Base-by-base conservation (phyloP, 1,284 basidiomycete species). In the Serendipita sp. region DNA sequence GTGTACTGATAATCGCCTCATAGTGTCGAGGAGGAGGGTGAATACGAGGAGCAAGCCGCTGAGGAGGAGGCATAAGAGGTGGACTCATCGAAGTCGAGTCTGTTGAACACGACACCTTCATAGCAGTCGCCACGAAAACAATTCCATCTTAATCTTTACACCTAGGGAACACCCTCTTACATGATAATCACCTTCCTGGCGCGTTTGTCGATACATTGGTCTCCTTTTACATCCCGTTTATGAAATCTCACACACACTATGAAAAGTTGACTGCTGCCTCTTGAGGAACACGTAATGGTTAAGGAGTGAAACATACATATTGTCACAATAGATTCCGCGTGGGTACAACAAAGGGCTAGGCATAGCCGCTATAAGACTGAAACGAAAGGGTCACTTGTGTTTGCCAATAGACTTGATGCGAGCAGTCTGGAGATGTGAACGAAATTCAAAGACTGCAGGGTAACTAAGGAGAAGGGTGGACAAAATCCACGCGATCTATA, bases 401-500 rank as follows among this genome's bases (percentile, higher is more conserved):
- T 88, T 88, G 80, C 85, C 82, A 10, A 88, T 84, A 60, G 85
- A 87, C 63, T 86, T 82, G 43, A 88, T 89, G 1, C 86, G 77
- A 13, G 82, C 82, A 34, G 74, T 73, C 65, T 88, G 84, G 8
- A 87, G 79, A 32, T 79, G 77, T 65, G 74, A 77, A 49, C 80
- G 74, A 64, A 88, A 71, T 63, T 81, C 75, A 3, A 66, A 45
- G 72, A 80, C 81, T 6, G 82, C 74, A 0, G 81, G 79, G 63
- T 76, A 79, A 0, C 85, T 87, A 34, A 77, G 72, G 0, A 79
- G 1, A 1, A 83, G 35, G 0, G 83, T 81, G 1, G 77, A 68
- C 0, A 78, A 53, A 8, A 82, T 69, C 71, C 87, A 87, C 32
- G 74, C 67, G 1, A 72, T 65, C 84, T 87, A 64, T 15, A 63